phyloP scores from a whole-genome alignment of 2,329 filamentous ascomycete genomes.

The Ambrosiella xylebori region DNA sequence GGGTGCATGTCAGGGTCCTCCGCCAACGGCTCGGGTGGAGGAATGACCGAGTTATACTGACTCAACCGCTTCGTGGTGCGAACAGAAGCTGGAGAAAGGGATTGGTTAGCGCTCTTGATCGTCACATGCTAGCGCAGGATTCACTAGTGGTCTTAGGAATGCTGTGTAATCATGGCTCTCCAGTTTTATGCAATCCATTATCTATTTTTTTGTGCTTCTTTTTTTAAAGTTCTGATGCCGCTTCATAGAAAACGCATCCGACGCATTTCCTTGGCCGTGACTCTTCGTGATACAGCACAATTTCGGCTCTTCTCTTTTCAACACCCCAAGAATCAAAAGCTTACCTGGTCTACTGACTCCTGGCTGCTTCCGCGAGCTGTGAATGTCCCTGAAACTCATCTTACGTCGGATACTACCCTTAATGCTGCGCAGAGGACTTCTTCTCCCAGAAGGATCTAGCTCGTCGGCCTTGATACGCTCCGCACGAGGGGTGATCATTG shows the following conservation, averaged over 20 bases:
- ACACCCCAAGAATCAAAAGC: neutral
- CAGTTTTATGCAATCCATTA: no score
- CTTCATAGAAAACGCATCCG: no score
- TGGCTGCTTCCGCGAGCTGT: slow-evolving; percentile 76
- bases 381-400: slow-evolving; percentile 89
- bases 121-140: neutral
- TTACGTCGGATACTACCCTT: slow-evolving; percentile 81
- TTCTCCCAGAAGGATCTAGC: slow-evolving; percentile 30
- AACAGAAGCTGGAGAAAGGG: slow-evolving; percentile 30
- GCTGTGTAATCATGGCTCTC: neutral
- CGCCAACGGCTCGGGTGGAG: slow-evolving; percentile 77
- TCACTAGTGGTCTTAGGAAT: neutral
- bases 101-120: neutral
- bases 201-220: neutral
- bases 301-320: neutral
- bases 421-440: slow-evolving; percentile 41
- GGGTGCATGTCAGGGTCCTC: slow-evolving; percentile 89
- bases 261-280: no score
- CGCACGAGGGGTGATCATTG: slow-evolving; percentile 61
- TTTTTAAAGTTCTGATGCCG: neutral
- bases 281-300: no score
- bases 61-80: slow-evolving; percentile 79
- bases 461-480: slow-evolving; percentile 72
- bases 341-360: slow-evolving; percentile 56
- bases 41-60: slow-evolving; percentile 97